A percentile compares a stretch with the other conserved stretches of the same genome.
Evolutionary conservation across 2,329 filamentous ascomycete genomes (phyloP).

Genomic region (Botryotinia convoluta): DNA sequence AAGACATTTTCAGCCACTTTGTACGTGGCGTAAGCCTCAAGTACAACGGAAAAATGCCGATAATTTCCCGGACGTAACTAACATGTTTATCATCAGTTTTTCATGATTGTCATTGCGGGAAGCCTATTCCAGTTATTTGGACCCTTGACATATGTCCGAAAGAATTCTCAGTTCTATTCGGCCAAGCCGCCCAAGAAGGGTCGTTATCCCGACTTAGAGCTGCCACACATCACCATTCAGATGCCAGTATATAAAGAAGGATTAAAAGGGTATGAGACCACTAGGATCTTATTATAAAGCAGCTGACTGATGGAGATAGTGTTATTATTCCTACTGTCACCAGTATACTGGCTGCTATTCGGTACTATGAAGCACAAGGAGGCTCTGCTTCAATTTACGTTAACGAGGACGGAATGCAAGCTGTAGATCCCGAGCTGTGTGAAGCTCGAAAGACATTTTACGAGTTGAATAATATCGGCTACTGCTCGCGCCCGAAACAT

Average conservation of each 20-base stretch:
- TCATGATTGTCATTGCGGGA: conserved; percentile 24
- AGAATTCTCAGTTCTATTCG: conserved; percentile 27
- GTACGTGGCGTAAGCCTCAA: background rate
- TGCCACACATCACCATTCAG: conserved; percentile 47
- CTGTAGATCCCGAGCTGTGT: conserved; percentile 38
- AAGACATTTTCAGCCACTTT: conserved; percentile 16
- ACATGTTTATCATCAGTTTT: conserved; percentile 25
- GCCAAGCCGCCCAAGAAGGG: conserved; percentile 41
- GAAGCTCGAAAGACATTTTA: conserved; percentile 53
- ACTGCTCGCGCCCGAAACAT: conserved; percentile 49
- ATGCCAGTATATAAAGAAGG: conserved; percentile 51
- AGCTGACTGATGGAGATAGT: conserved; percentile 23
- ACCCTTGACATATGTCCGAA: conserved; percentile 25
- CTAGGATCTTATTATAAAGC: background rate
- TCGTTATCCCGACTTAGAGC: conserved; percentile 23
- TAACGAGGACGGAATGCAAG: conserved; percentile 67
- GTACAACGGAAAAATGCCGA: background rate
- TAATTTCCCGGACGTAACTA: conserved; percentile 31
- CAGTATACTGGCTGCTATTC: conserved; percentile 57
- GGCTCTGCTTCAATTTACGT: conserved; percentile 65
- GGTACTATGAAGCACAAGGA: conserved; percentile 57
- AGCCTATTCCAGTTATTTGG: conserved; percentile 29
- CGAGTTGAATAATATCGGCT: conserved; percentile 55
- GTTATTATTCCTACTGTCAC: conserved; percentile 56
- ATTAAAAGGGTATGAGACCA: conserved; percentile 31